Evolutionary conservation across 202 grass and related monocot genomes (phyloP), one percentile per base, ranked within the genome.

Genomic region (Eragrostis tef): DNA sequence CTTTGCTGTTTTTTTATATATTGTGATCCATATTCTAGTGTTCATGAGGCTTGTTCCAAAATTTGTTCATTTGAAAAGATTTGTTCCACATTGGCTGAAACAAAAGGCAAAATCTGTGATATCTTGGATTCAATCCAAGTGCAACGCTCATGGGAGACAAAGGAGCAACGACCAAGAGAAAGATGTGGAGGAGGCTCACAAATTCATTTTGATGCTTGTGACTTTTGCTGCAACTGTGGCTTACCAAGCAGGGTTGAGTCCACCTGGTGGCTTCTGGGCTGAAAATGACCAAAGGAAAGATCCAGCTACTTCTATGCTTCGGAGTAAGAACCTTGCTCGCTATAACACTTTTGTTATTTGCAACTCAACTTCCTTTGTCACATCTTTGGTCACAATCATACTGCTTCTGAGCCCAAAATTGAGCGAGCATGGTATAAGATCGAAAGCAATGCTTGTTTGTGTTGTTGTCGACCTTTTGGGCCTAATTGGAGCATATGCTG

Each of bases 321-420:
- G 50, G 9, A 79, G 67, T 48, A 34, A 69, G 39, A 56, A 83
- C 50, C 57, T 50, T 47, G 0, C 0, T 21, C 74, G 67, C 4
- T 87, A 86, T 24, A 78, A 86, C 13, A 9, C n/a, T 43, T 89
- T 86, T 77, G 22, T 89, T 49, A 45, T 0, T 61, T 89, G 31
- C 83, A 89, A 89, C 39, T 71, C 83, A 0, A 86, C 87, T 60
- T 86, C 83, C 12, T 89, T 89, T 60, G 87, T 89, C n/a, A 79
- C 83, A 11, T 89, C 87, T 78, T 43, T 89, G 78, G 87, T 86
- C 43, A 89, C 45, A 17, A 64, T 94, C 57, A 83, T 92, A 64
- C 53, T 92, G 70, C 87, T 94, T 54, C 73, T 92, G 61, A 92
- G 84, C 65, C 56, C 68, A 65, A 13, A 80, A 20, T 51, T 92